Percentiles rank a stretch among this genome's conserved stretches.
Conservation (phyloP, 176 grass and related monocot genomes). For the Aechmea fasciata region DNA sequence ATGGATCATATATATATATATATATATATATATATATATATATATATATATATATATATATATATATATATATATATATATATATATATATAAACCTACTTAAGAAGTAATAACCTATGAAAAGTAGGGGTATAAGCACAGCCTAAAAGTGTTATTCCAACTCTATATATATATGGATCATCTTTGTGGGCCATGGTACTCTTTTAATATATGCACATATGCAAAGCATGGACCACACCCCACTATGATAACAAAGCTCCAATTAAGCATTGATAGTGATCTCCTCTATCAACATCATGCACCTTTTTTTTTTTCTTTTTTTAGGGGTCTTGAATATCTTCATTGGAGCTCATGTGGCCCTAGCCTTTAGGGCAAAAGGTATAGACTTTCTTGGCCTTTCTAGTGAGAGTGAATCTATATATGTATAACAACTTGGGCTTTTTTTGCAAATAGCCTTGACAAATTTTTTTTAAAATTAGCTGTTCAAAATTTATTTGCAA, state of each 20-base stretch:
- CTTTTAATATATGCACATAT: not conserved
- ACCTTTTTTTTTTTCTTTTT: not conserved
- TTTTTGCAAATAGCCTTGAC: too few species aligned
- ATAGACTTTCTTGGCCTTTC: not conserved
- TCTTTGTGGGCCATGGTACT: not conserved
- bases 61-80: not conserved
- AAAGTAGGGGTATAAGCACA: not conserved
- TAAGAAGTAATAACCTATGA: not conserved
- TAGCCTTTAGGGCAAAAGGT: not conserved
- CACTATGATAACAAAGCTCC: not conserved
- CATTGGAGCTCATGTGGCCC: not conserved
- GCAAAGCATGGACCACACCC: not conserved
- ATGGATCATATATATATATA: not conserved
- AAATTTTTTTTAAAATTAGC: too few species aligned
- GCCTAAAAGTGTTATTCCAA: not conserved
- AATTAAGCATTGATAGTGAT: not conserved
- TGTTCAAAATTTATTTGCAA: too few species aligned
- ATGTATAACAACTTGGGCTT: too few species aligned
- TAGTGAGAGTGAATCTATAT: not conserved
- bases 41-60: not conserved
- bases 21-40: not conserved
- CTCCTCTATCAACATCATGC: not conserved
- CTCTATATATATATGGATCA: not conserved
- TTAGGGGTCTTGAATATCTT: not conserved
- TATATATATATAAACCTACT: not conserved